Conservation (phyloP, 2,329 filamentous ascomycete species). For the Pestalotiopsis sp. region DNA sequence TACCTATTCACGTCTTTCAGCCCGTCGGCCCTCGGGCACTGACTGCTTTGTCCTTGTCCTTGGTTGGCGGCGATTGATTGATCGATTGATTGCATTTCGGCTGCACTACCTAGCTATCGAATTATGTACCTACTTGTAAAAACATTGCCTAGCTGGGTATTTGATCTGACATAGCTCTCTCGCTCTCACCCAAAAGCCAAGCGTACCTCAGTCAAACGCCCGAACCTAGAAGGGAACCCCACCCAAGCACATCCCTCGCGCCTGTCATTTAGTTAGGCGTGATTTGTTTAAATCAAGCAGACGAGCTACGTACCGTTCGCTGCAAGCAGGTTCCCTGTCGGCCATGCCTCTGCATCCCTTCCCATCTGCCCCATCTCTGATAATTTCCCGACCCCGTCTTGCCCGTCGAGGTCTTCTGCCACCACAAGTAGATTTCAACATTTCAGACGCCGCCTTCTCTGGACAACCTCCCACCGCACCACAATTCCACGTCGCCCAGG, state of each 20-base stretch:
- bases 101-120: too few relatives aligned
- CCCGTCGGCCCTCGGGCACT: too few relatives aligned
- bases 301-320: constrained; percentile 14
- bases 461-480: constrained; percentile 3
- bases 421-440: constrained; percentile 17
- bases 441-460: constrained; percentile 5
- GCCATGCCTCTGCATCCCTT: constrained; percentile 28
- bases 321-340: constrained; percentile 25
- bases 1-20: too few relatives aligned
- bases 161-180: too few relatives aligned
- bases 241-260: constrained; percentile 8
- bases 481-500: background rate
- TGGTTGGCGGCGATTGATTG: too few relatives aligned
- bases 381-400: constrained; percentile 31
- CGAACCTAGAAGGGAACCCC: constrained; percentile 1
- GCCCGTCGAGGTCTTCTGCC: constrained; percentile 13
- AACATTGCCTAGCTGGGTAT: too few relatives aligned
- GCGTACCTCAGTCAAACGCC: background rate
- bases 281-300: constrained; percentile 11
- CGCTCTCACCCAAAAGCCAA: too few relatives aligned
- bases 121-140: too few relatives aligned
- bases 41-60: too few relatives aligned
- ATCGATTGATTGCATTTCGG: too few relatives aligned
- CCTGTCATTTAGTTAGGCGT: constrained; percentile 7
- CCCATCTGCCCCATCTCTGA: constrained; percentile 29